Conservation (phyloP, 495 filamentous ascomycete species). For the Lentithecium fluviatile region DNA sequence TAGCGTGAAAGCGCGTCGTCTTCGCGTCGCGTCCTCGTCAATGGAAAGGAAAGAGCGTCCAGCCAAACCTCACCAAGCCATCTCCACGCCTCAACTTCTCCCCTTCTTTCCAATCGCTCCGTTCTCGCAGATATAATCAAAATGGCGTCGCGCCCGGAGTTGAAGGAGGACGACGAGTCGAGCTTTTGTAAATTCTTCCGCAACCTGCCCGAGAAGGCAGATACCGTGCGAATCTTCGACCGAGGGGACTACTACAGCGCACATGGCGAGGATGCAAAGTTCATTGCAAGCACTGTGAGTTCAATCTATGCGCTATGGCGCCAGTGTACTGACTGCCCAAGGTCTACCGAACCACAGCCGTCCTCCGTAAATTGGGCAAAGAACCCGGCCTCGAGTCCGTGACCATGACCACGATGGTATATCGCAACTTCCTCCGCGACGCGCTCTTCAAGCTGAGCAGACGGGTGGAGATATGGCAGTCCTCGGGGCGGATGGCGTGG, state of each 20-base stretch:
- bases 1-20: neutral
- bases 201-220: conserved; percentile 64
- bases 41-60: neutral
- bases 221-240: conserved; percentile 87
- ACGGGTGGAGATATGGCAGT: conserved; percentile 86
- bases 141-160: conserved; percentile 89
- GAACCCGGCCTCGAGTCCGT: conserved; percentile 85
- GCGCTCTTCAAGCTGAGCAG: conserved; percentile 88
- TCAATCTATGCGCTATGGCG: conserved; percentile 9
- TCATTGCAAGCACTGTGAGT: conserved; percentile 80
- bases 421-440: conserved; percentile 92
- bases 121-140: neutral
- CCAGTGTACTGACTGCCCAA: conserved; percentile 33
- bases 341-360: conserved; percentile 97
- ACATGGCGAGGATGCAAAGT: conserved; percentile 87
- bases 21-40: neutral
- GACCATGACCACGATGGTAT: conserved; percentile 89
- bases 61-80: neutral
- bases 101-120: neutral
- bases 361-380: conserved; percentile 82
- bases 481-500: conserved; percentile 77
- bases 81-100: neutral
- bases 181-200: conserved; percentile 96
- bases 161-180: conserved; percentile 95
- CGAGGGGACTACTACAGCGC: conserved; percentile 93